Evolutionary conservation across 805 yeast species (phyloP).

Genomic region (Metschnikowia anglica): DNA sequence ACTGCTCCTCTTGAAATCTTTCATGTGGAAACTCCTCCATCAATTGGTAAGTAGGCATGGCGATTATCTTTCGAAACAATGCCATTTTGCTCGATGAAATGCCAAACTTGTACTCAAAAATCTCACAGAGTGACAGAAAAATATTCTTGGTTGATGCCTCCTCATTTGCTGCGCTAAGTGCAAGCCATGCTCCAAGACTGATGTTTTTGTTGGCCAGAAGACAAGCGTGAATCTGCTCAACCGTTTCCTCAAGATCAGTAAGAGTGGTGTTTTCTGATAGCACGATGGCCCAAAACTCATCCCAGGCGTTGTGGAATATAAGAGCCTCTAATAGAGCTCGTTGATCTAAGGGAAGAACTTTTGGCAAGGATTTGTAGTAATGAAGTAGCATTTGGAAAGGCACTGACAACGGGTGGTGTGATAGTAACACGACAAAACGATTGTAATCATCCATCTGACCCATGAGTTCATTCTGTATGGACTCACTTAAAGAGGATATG

Average conservation of each 20-base stretch:
- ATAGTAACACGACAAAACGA: constrained; percentile 29
- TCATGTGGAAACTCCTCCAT: not conserved
- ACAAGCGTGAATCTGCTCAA: constrained; percentile 27
- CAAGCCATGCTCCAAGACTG: constrained; percentile 29
- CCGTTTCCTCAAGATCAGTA: constrained; percentile 38
- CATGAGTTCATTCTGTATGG: constrained; percentile 20
- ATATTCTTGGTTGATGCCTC: constrained; percentile 15
- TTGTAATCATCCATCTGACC: constrained; percentile 30
- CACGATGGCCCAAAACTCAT: constrained; percentile 31
- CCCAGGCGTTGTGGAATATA: constrained; percentile 33
- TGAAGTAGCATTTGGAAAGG: constrained; percentile 28
- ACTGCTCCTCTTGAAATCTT: not conserved
- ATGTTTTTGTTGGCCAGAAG: constrained; percentile 22
- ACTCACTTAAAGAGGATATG: constrained; percentile 1
- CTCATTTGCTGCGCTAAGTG: constrained; percentile 24
- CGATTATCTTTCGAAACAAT: constrained; percentile 5
- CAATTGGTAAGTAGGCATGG: not conserved
- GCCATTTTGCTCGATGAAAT: constrained; percentile 6
- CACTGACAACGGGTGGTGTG: constrained; percentile 34
- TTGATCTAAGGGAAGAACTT: constrained; percentile 21
- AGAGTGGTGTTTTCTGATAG: constrained; percentile 29
- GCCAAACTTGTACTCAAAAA: constrained; percentile 19
- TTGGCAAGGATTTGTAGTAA: constrained; percentile 18
- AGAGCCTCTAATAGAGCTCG: constrained; percentile 28
- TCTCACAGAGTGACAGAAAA: constrained; percentile 21